These are phyloP conservation scores for Rhizopus arrhizus DNA, from an alignment of 371 early-diverging fungal genomes.

Conservation along the genomic window DNA sequence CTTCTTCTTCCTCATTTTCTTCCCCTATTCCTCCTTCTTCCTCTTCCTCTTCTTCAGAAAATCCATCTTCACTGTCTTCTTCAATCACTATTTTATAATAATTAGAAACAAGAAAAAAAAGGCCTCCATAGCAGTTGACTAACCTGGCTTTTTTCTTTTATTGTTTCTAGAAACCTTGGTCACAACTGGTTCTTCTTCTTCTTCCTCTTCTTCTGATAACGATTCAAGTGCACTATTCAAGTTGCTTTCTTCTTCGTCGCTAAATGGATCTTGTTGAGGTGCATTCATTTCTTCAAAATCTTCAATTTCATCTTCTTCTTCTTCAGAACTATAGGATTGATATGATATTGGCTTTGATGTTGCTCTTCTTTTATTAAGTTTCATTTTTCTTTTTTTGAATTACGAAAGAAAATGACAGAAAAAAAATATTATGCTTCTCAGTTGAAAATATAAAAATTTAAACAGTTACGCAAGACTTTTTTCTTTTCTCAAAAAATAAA, in stretches of 20 bases:
- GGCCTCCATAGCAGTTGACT: background rate
- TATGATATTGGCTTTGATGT: constrained; percentile 21
- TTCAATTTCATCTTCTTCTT: constrained; percentile 8
- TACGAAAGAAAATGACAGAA: background rate
- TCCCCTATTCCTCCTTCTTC: constrained; percentile 48
- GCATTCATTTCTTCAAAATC: constrained; percentile 24
- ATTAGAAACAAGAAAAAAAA: background rate
- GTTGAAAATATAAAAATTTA: background rate
- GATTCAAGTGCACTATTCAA: constrained; percentile 31
- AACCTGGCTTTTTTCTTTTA: constrained; percentile 39
- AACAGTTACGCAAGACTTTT: constrained; percentile 8
- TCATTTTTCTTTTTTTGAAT: constrained; percentile 8
- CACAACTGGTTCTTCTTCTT: constrained; percentile 30
- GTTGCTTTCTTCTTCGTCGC: constrained; percentile 36
- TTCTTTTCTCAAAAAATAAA: background rate
- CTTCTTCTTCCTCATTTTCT: constrained; percentile 27
- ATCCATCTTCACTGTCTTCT: constrained; percentile 9
- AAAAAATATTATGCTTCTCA: background rate
- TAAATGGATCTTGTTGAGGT: constrained; percentile 16
- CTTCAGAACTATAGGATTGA: constrained; percentile 28
- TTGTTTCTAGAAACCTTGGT: constrained; percentile 10
- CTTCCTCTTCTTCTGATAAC: constrained; percentile 42
- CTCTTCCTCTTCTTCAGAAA: constrained; percentile 17
- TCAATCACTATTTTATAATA: constrained; percentile 2
- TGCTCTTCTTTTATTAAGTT: constrained; percentile 30